Base-by-base conservation (phyloP, 2,329 filamentous ascomycete genomes). In the Aspergillus fijiensis region DNA sequence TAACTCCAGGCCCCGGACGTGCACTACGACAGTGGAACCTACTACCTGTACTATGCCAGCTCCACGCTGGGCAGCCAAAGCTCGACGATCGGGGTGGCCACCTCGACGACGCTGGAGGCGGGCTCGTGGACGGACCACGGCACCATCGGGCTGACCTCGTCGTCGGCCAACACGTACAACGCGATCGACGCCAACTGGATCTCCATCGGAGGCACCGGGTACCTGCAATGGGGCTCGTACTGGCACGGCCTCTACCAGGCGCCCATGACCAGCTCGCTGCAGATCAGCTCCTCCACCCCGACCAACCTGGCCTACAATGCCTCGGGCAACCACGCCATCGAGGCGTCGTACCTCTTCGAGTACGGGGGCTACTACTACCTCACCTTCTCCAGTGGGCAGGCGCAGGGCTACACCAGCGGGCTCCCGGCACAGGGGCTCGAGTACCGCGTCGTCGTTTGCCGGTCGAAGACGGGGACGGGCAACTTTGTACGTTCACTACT, bases 141-240 rank as follows among this genome's bases (percentile, higher is more conserved):
- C 47, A 60, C 52, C 10, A 63, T 74, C 23, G 73, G 73, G 4
- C 60, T 77, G 50, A 74, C 47, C 80, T 82, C 51, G 64, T 73
- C 29, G 55, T 69, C 5, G 68, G 53, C 70, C 51, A 79, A 76
- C 55, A 59, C 72, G 10, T 87, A 85, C 75, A 87, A 87, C 66
- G 81, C 83, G 55, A 87, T 91, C 67, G 89, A 87, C 67, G 75
- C 80, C 10, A 84, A 84, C 65, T 75, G 87, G 42, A 72, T 86
- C 62, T 67, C 74, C 29, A 77, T 76, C 11, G 75, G 73, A 56
- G 69, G 63, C 47, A 69, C 65, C 10, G 80, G 81, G 64, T 79
- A 81, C 60, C 74, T 87, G 64, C 85, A 80, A 62, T 91, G 89
- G 61, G 89, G 88, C 51, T 88, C 85, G n/a, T 91, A 89, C 81